phyloP scores from a whole-genome alignment of 2,329 filamentous ascomycete species.

The Apiospora marii region DNA sequence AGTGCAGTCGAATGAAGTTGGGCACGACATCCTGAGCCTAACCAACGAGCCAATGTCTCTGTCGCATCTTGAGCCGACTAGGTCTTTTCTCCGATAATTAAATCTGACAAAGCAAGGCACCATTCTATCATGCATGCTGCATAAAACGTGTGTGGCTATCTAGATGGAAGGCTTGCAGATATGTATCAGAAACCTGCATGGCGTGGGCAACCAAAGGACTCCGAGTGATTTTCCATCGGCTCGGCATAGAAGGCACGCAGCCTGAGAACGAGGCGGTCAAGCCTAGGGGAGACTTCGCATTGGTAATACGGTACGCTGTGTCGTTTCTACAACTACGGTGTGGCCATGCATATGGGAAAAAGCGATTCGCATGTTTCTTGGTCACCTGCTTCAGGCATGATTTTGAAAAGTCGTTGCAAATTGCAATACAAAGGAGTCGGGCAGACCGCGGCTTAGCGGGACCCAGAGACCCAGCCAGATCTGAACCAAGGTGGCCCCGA shows the following conservation, averaged over 20 bases:
- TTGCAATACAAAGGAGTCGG: background rate
- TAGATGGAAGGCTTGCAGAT: background rate
- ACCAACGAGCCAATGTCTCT: background rate
- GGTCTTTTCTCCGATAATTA: background rate
- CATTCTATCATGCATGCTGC: background rate
- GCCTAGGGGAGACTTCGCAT: background rate
- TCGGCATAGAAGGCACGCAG: background rate
- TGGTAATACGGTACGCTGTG: background rate
- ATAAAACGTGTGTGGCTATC: background rate
- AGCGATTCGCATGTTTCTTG: background rate
- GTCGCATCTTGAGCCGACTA: background rate
- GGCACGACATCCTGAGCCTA: background rate
- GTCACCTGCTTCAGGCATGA: background rate
- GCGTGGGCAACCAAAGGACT: background rate
- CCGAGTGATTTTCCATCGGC: background rate
- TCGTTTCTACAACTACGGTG: background rate
- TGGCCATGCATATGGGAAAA: background rate
- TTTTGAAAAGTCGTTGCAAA: background rate
- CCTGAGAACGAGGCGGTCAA: slow-evolving; percentile 3
- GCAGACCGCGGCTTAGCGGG: slow-evolving; percentile 3
- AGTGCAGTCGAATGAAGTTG: background rate
- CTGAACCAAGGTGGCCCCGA: background rate
- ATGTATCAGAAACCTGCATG: background rate
- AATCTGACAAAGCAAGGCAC: background rate
- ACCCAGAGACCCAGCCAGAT: background rate